A percentile compares a stretch with the other conserved stretches of the same genome.
Conservation (phyloP, 2,329 filamentous ascomycete genomes). For the Fusarium sp. region DNA sequence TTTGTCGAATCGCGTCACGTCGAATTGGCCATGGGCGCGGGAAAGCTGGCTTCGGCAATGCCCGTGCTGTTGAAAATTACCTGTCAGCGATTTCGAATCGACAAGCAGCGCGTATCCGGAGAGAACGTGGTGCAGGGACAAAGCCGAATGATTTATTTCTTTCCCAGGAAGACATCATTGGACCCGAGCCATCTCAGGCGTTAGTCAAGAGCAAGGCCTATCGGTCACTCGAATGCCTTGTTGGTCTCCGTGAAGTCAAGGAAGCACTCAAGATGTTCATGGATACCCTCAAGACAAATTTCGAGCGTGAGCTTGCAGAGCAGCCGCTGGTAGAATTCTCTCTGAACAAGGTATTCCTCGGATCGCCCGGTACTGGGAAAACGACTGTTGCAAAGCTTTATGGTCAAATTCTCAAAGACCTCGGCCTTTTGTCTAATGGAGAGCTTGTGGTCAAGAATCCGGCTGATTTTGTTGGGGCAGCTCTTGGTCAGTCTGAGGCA, state of each 20-base stretch:
- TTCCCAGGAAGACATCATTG: slow-evolving; percentile 77
- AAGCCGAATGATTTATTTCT: slow-evolving; percentile 70
- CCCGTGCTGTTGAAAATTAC: slow-evolving; percentile 74
- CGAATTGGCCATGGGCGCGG: slow-evolving; percentile 74
- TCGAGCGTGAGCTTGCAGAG: slow-evolving; percentile 73
- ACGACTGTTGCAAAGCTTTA: slow-evolving; percentile 82
- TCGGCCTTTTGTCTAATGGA: slow-evolving; percentile 76
- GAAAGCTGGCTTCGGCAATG: slow-evolving; percentile 79
- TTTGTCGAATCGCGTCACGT: slow-evolving; percentile 71
- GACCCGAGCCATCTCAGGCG: slow-evolving; percentile 71
- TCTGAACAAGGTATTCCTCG: slow-evolving; percentile 78
- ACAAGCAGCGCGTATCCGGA: slow-evolving; percentile 68
- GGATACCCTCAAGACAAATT: slow-evolving; percentile 74
- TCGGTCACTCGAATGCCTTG: slow-evolving; percentile 68
- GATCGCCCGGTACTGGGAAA: slow-evolving; percentile 81
- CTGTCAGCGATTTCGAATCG: slow-evolving; percentile 67
- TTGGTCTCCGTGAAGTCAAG: slow-evolving; percentile 74
- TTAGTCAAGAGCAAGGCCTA: slow-evolving; percentile 68
- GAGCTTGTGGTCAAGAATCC: slow-evolving; percentile 82
- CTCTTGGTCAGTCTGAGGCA: slow-evolving; percentile 75
- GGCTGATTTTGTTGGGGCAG: slow-evolving; percentile 76
- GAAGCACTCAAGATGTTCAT: slow-evolving; percentile 68
- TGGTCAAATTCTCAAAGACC: slow-evolving; percentile 74
- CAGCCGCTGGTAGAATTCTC: slow-evolving; percentile 69
- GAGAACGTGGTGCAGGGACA: slow-evolving; percentile 57